These are phyloP conservation scores for Cystobasidiopsis lactophilus DNA, from an alignment of 768 basidiomycete species.

Conservation along the genomic window DNA sequence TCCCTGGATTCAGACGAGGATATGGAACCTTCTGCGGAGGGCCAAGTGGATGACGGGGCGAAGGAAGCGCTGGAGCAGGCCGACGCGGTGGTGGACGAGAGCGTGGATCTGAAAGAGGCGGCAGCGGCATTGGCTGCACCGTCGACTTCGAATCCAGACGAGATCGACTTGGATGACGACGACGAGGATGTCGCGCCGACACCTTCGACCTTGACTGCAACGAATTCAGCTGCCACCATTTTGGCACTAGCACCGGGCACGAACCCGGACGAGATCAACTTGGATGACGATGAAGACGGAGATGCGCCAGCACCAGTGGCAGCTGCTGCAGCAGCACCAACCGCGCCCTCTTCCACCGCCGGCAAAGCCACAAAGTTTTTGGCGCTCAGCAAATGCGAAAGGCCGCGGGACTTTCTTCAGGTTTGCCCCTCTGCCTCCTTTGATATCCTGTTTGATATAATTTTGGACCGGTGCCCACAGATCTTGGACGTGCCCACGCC, in stretches of 20 bases:
- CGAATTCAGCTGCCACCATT: neutral
- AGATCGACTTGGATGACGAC: slow-evolving; percentile 25
- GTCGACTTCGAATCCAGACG: slow-evolving; percentile 26
- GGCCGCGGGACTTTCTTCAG: slow-evolving; percentile 53
- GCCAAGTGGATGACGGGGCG: too few species aligned
- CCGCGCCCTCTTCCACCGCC: too few species aligned
- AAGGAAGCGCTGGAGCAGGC: too few species aligned
- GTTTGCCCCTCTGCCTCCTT: slow-evolving; percentile 25
- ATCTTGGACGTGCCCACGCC: slow-evolving; percentile 16
- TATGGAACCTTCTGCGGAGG: neutral
- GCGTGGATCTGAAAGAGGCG: too few species aligned
- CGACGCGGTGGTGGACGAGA: too few species aligned
- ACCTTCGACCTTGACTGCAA: neutral
- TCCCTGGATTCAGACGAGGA: slow-evolving; percentile 16
- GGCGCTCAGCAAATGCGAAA: slow-evolving; percentile 73
- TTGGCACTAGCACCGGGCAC: neutral
- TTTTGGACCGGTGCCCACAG: too few species aligned
- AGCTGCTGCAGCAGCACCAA: too few species aligned
- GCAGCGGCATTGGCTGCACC: slow-evolving; percentile 1
- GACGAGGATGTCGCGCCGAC: slow-evolving; percentile 14
- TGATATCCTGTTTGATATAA: too few species aligned
- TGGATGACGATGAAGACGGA: slow-evolving; percentile 25
- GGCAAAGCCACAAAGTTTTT: slow-evolving; percentile 78
- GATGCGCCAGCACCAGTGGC: slow-evolving; percentile 8
- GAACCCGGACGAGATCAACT: slow-evolving; percentile 33